Conservation (phyloP, 306 rosid species). For the Prunus armeniaca region DNA sequence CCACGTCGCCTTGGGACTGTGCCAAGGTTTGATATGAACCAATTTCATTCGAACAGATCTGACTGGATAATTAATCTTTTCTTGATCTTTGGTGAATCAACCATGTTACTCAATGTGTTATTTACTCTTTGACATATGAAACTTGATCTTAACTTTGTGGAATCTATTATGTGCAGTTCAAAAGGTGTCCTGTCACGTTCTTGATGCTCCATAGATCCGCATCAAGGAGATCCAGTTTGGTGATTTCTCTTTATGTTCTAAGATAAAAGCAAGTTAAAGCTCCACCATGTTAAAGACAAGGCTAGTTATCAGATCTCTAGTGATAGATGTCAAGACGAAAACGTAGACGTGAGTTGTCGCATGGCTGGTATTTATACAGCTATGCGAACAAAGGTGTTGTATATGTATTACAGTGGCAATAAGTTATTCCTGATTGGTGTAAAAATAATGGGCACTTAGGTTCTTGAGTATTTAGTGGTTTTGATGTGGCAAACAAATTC, state of each 20-base stretch:
- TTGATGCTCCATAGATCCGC: conserved; percentile 21
- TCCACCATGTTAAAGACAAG: not conserved
- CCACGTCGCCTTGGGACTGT: conserved; percentile 74
- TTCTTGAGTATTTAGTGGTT: too few species aligned
- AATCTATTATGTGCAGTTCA: conserved; percentile 53
- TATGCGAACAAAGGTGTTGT: not conserved
- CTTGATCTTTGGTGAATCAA: not conserved
- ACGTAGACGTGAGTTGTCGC: not conserved
- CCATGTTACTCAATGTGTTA: not conserved
- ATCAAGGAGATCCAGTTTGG: not conserved
- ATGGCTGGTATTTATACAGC: not conserved
- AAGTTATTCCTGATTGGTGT: not conserved
- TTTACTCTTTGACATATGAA: conserved; percentile 4
- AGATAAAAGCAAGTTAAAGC: not conserved
- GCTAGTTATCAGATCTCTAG: not conserved
- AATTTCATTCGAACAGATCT: not conserved
- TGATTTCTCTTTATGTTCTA: not conserved
- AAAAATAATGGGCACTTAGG: not conserved
- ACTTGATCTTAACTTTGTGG: conserved; percentile 12
- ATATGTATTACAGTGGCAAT: not conserved
- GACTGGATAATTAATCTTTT: not conserved
- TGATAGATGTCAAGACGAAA: not conserved
- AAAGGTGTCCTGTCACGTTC: conserved; percentile 86
- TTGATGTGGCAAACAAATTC: too few species aligned
- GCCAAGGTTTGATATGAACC: conserved; percentile 63